Base-by-base conservation (phyloP, 768 basidiomycete species). In the Kwoniella dendrophila region DNA sequence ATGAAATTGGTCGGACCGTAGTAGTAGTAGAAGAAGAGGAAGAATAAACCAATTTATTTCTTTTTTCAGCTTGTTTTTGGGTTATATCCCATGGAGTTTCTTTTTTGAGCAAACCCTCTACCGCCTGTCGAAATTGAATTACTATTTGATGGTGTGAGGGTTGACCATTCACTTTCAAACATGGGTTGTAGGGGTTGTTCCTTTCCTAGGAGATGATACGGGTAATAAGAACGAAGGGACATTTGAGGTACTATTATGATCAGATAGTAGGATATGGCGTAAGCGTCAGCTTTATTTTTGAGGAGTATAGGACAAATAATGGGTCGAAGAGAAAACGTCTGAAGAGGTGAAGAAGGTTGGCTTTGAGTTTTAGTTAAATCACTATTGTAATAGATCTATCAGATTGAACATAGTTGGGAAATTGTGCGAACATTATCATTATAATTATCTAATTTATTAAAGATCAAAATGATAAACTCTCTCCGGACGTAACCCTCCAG, bases 81-180 rank as follows among this genome's bases (percentile, higher is more conserved):
- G 18, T 33, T 4, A 10, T 30, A 7, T 34, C 49, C 49, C 49
- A 51, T 11, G 49, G 22, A 51, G 18, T 33, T 18, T 36, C 29
- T 22, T 12, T 51, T 22, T 33, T 22, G 7, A 33, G 5, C 49
- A 29, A 33, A 14, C 49, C 49, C 49, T 22, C n/a, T 22, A 18
- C 49, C 29, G 18, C 49, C 29, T 43, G 41, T 43, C 12, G 18
- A 20, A n/a, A 18, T n/a, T 10, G 12, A 10, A 1, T 29, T 16
- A 51, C 30, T n/a, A n/a, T n/a, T 6, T 7, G 30, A 6, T 6
- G 32, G 18, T 3, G 29, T 33, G 5, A 51, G n/a, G 11, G 30
- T 51, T 20, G 49, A 51, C 49, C 49, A 51, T 51, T 51, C 49
- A 26, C 49, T 51, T 18, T 51, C 49, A 20, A 51, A 51, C 29